Conservation (phyloP, 148 eudicot species). For the Rhododendron griersonianum region DNA sequence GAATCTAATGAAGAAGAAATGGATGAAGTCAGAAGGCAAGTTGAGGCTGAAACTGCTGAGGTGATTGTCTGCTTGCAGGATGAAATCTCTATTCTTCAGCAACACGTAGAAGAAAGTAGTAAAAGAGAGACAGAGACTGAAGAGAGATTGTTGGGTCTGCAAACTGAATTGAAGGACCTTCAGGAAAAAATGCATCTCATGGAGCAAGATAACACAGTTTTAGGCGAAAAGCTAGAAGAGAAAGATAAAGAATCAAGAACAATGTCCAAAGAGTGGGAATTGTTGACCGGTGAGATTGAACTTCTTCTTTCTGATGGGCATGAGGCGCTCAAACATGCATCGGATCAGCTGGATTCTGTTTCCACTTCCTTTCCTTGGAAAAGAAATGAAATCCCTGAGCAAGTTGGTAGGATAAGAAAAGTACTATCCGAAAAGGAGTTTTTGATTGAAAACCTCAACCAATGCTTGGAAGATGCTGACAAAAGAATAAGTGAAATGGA, state of each 20-base stretch:
- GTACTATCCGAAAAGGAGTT: slow-evolving; percentile 61
- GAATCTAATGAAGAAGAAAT: slow-evolving; percentile 70
- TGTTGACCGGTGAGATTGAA: slow-evolving; percentile 56
- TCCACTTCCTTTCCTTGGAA: slow-evolving; percentile 35
- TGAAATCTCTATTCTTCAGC: slow-evolving; percentile 76
- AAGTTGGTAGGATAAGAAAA: slow-evolving; percentile 53
- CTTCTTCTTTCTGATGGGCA: slow-evolving; percentile 56
- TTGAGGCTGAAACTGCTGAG: slow-evolving; percentile 94
- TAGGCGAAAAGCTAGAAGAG: slow-evolving; percentile 35
- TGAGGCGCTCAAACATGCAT: slow-evolving; percentile 58
- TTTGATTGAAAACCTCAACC: slow-evolving; percentile 52
- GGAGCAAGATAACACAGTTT: slow-evolving; percentile 43
- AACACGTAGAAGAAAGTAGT: slow-evolving; percentile 55
- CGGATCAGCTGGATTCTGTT: slow-evolving; percentile 44
- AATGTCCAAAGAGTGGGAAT: slow-evolving; percentile 49
- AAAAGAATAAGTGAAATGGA: slow-evolving; percentile 59
- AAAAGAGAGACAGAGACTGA: slow-evolving; percentile 54
- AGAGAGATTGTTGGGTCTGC: slow-evolving; percentile 31
- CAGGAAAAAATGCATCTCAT: slow-evolving; percentile 28
- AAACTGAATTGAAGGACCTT: slow-evolving; percentile 38
- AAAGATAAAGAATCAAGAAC: slow-evolving; percentile 47
- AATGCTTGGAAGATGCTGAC: slow-evolving; percentile 62
- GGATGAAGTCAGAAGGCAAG: slow-evolving; percentile 82
- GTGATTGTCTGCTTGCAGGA: slow-evolving; percentile 95
- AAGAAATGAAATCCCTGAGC: slow-evolving; percentile 46